Base-by-base conservation (phyloP, 345 rosid species). In the Boechera stricta region DNA sequence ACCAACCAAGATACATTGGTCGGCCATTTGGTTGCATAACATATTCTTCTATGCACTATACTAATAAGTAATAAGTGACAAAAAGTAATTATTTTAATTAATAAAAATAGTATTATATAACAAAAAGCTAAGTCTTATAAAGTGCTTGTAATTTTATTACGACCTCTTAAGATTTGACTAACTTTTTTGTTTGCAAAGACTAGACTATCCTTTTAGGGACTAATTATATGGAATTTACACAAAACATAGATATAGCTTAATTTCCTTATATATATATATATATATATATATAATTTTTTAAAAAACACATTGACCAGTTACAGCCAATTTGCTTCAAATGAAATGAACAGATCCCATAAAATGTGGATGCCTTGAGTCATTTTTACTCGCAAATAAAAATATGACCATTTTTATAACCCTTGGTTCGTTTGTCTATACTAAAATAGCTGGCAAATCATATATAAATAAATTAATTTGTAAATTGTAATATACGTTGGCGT, bases 21-120 rank as follows among this genome's bases (percentile, higher is more conserved):
- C 81, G 81, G 81, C 81, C 76, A 77, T 71, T 77, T 71, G 71
- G 76, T 77, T 71, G 36, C 76, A 77, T 38, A 2, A 26, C 67
- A 36, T 56, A 36, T 71, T 71, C 7, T 64, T 71, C 48, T 77
- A 77, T 76, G 36, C 64, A 69, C 38, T 39, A 59, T 6, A 39
- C 52, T 31, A 12, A 8, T 15, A 31, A 60, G 55, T 57, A 15
- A 15, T 12, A 26, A 67, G 52, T 59, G 69, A 42, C 13, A 58
- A 31, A 61, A 5, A 7, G 8, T 45, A 51, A 4, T 15, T 4
- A 15, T 8, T 24, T 41, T 53, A 21, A n/a, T 42, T 7, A 15
- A 10, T 24, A 21, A 8, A 16, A 61, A 8, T 49, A 21, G 2
- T 15, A 39, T 69, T 15, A 39, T 12, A 7, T 0, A 67, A 35